Conservation (phyloP, 768 basidiomycete species). For the Leccinum variicolor region DNA sequence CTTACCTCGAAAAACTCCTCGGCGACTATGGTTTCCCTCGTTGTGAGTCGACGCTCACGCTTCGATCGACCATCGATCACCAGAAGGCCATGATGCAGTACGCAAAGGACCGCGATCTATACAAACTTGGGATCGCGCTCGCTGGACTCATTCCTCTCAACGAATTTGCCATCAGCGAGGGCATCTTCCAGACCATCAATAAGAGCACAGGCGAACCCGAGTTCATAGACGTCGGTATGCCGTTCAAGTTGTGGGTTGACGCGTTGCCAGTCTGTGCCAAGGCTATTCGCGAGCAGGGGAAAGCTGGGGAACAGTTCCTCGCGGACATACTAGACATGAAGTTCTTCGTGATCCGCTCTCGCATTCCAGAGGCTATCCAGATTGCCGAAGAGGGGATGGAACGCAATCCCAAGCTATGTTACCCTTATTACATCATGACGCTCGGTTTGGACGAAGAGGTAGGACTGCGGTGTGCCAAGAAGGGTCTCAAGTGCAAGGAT, state of each 20-base stretch:
- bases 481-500: constrained; percentile 56
- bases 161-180: constrained; percentile 57
- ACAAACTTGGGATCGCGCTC: constrained; percentile 46
- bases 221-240: constrained; percentile 45
- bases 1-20: constrained; percentile 42
- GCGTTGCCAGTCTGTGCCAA: constrained; percentile 54
- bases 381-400: constrained; percentile 43
- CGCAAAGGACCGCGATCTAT: constrained; percentile 45
- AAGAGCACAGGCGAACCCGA: constrained; percentile 40
- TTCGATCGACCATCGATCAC: constrained; percentile 39
- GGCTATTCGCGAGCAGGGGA: constrained; percentile 45
- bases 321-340: constrained; percentile 70
- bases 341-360: constrained; percentile 45
- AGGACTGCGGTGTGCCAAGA: constrained; percentile 58
- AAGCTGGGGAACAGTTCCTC: constrained; percentile 39
- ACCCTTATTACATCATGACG: constrained; percentile 59
- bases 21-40: constrained; percentile 44
- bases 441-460: constrained; percentile 30
- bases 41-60: constrained; percentile 44
- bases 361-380: constrained; percentile 44
- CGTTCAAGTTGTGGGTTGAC: constrained; percentile 57
- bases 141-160: constrained; percentile 48
- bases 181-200: constrained; percentile 45
- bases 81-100: constrained; percentile 52
- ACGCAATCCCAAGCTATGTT: constrained; percentile 52